Percentiles rank a stretch among this genome's conserved stretches.
Evolutionary conservation across 352 stramenopile genomes (phyloP).

Genomic region (Discostella stelligera): DNA sequence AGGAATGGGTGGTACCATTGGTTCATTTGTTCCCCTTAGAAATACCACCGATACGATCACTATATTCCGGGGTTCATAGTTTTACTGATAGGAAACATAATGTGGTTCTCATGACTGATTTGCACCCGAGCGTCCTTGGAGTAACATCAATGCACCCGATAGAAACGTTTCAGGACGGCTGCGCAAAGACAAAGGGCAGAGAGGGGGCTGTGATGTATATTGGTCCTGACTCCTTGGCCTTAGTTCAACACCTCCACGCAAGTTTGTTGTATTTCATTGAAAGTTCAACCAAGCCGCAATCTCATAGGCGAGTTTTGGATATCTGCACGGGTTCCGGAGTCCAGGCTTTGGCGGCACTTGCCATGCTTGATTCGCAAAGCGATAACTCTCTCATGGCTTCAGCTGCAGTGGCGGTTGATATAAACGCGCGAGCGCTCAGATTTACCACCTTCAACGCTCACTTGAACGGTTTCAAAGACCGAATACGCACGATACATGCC

Average conservation of each 20-base stretch:
- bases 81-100: conserved; percentile 8
- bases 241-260: conserved; percentile 68
- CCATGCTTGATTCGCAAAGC: conserved; percentile 29
- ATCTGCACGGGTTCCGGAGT: conserved; percentile 70
- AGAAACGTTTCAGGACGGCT: conserved; percentile 15
- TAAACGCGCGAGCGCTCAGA: conserved; percentile 69
- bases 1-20: conserved; percentile 58
- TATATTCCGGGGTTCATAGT: not conserved
- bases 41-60: conserved; percentile 22
- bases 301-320: conserved; percentile 51
- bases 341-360: conserved; percentile 56
- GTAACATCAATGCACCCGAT: conserved; percentile 47
- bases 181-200: not conserved
- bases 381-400: not conserved
- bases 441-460: conserved; percentile 66
- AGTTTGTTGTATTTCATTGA: conserved; percentile 22
- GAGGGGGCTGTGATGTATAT: conserved; percentile 78
- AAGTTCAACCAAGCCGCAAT: not conserved
- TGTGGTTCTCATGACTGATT: conserved; percentile 74
- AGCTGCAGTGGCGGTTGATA: conserved; percentile 56
- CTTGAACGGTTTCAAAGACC: conserved; percentile 52
- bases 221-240: conserved; percentile 70
- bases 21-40: conserved; percentile 67
- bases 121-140: conserved; percentile 70
- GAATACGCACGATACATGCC: conserved; percentile 35